Evolutionary conservation across 805 yeast species (phyloP), one percentile per base, ranked within the genome.

Genomic region (Sporopachydermia quercuum): DNA sequence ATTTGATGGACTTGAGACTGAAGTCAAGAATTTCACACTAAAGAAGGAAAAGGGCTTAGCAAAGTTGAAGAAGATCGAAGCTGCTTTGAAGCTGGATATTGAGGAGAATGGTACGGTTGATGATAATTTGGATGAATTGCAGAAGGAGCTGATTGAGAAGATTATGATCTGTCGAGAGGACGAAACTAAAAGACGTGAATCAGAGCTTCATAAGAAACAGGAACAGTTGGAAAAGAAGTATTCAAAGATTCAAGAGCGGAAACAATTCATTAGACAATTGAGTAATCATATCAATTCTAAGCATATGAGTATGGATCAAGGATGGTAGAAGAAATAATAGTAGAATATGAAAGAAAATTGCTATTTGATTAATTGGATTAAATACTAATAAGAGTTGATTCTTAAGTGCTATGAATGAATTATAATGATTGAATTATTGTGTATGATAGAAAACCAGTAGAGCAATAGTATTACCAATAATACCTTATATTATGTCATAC

Each of bases 151-250:
- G 19, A 38, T 49, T 15, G 51, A 51, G 19, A 38, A 45, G 3
- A 49, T 56, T 5, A 44, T 41, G 30, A 35, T 34, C 6, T 49
- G 44, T 15, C 47, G 60, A n/a, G 45, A 45, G 30, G 45, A 41
- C 17, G 49, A 53, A 16, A 49, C 54, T 18, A 51, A 48, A 17
- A 46, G 62, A 13, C 44, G 62, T 15, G 41, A 40, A 15, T 8
- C n/a, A 8, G 30, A 23, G n/a, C 30, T 23, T 8, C 30, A 23
- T 23, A 23, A 23, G n/a, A 23, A 23, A n/a, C 13, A 23, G 30
- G 30, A 23, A 23, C 13, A 23, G n/a, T 23, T 23, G 30, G n/a
- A 23, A n/a, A 23, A 8, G 30, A 23, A 23, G n/a, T n/a, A 8
- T 23, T 8, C 8, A n/a, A 23, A n/a, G 8, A n/a, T 23, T 23